These are phyloP conservation scores for Aureobasidium mangrovei DNA, from an alignment of 2,329 filamentous ascomycete genomes.

Conservation along the genomic window DNA sequence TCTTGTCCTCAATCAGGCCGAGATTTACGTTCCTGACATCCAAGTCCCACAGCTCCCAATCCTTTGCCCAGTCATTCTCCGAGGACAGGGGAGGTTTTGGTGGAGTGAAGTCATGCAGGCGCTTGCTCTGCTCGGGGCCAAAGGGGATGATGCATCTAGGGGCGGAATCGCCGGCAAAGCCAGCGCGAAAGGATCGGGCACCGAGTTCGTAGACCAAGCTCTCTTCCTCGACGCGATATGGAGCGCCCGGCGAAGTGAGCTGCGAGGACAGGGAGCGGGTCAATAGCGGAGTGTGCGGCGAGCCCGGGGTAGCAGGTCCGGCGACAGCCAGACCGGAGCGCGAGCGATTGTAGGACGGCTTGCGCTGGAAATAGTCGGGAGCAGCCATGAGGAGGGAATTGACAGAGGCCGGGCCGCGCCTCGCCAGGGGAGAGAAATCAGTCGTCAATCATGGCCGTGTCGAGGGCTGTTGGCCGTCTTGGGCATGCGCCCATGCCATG, in stretches of 20 bases:
- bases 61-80: constrained; percentile 54
- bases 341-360: constrained; percentile 5
- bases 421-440: neutral
- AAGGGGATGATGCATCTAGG: constrained; percentile 66
- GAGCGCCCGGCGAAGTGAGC: constrained; percentile 49
- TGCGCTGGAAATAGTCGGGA: constrained; percentile 12
- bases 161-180: constrained; percentile 74
- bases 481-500: neutral
- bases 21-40: constrained; percentile 67
- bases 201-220: constrained; percentile 75
- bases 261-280: constrained; percentile 51
- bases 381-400: constrained; percentile 3
- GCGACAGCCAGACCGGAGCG: neutral
- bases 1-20: constrained; percentile 72
- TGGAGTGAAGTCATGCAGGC: constrained; percentile 70
- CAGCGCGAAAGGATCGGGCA: constrained; percentile 66
- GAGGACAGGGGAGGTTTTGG: constrained; percentile 42
- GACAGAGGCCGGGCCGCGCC: constrained; percentile 4
- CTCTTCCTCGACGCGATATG: constrained; percentile 61
- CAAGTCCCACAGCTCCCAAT: constrained; percentile 67
- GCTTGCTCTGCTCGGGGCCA: constrained; percentile 64
- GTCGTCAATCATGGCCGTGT: neutral
- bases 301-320: constrained; percentile 47
- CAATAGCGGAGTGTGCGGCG: constrained; percentile 49
- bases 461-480: neutral